Base-by-base conservation (phyloP, 2,329 filamentous ascomycete species). In the Aspergillus sp. region DNA sequence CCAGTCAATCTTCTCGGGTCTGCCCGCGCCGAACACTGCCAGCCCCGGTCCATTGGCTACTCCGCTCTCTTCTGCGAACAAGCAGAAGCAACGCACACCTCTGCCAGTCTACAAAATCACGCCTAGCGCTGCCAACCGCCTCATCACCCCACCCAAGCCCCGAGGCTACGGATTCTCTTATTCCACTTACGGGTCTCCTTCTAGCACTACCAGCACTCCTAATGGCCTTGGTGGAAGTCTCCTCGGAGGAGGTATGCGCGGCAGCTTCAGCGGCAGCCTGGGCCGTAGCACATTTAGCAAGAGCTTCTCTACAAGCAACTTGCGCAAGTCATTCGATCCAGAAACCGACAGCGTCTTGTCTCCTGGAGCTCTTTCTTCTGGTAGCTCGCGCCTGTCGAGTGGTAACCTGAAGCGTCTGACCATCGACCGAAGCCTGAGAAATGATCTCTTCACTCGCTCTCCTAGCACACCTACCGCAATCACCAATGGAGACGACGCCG, bases 31-130 rank as follows among this genome's bases (percentile, higher is more conserved):
- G 76, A 77, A 77, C 80, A 54, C 82, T 74, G 73, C 92, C 52
- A 84, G 92, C 67, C 90, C 92, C 3, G 95, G 95, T 2, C 95
- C 96, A 3, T 82, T 99, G 63, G 95, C 93, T 8, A 98, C 93
- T 0, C 95, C 96, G 0, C 82, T 98, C 12, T 89, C 88, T 8
- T 88, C 87, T 62, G 84, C 82, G 55, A 88, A 87, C 73, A 93
- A 91, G 77, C 82, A 88, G 56, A 90, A 90, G 74, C 90, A 91
- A 71, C 87, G 85, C 63, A 89, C 90, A 9, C 90, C 93, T 44
- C 77, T 96, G 54, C 92, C 92, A 3, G 87, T 95, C 71, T 92
- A 93, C 79, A 95, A 93, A 76, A 83, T 96, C 64, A 93, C 91
- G 47, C 91, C 92, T 0, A 85, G 86, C 47, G 90, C 90, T 35